phyloP scores from a whole-genome alignment of 2,329 filamentous ascomycete genomes.

The Bipolaris bicolor region DNA sequence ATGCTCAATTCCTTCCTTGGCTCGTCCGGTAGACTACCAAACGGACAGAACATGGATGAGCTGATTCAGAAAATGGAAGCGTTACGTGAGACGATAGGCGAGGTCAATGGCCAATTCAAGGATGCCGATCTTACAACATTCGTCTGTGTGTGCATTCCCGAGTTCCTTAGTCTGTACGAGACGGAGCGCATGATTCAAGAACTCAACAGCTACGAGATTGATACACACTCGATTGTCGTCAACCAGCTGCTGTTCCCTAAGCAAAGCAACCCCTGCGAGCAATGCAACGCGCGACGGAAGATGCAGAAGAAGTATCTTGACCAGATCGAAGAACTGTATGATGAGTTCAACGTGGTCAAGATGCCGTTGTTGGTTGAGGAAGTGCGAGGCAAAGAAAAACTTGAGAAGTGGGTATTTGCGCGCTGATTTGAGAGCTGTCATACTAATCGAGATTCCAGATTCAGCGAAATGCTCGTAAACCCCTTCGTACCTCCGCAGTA shows the following conservation, averaged over 20 bases:
- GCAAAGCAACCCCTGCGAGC: conserved; percentile 83
- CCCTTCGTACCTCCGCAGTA: conserved; percentile 72
- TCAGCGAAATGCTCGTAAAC: conserved; percentile 81
- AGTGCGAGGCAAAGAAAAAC: conserved; percentile 89
- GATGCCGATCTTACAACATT: conserved; percentile 94
- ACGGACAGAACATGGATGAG: conserved; percentile 90
- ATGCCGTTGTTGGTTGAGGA: conserved; percentile 97
- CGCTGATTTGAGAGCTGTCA: not conserved
- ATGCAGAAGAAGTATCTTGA: conserved; percentile 99
- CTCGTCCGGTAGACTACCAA: conserved; percentile 75
- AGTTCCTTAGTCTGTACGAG: conserved; percentile 96
- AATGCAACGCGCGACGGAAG: conserved; percentile 91
- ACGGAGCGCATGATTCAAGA: conserved; percentile 99
- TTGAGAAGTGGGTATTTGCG: conserved; percentile 67
- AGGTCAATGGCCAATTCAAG: conserved; percentile 99
- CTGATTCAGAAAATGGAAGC: conserved; percentile 95
- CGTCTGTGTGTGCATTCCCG: conserved; percentile 96
- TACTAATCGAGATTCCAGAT: conserved; percentile 52
- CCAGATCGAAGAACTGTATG: conserved; percentile 97
- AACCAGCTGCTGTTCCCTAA: conserved; percentile 97
- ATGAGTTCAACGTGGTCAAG: conserved; percentile 98
- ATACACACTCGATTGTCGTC: conserved; percentile 96
- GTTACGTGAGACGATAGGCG: conserved; percentile 87
- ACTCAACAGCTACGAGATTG: conserved; percentile 88
- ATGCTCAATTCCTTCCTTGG: conserved; percentile 94